A percentile compares a stretch with the other conserved stretches of the same genome.
Evolutionary conservation across 495 filamentous ascomycete genomes (phyloP).

Genomic region (Xylaria cubensis): DNA sequence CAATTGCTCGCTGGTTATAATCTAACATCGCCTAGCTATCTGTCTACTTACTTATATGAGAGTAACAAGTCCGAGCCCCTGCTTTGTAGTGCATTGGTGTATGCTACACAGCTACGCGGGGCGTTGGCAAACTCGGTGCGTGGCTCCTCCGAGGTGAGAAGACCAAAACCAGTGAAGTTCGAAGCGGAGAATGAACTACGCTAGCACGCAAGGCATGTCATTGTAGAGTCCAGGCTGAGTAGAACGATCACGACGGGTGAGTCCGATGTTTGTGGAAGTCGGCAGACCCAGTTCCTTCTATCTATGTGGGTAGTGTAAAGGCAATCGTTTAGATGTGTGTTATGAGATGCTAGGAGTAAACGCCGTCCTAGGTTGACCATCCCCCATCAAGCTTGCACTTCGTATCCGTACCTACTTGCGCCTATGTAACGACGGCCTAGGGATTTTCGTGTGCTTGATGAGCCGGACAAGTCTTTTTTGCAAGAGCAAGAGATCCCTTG

Average conservation of each 20-base stretch:
- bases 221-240: background rate
- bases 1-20: background rate
- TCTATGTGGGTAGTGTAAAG: background rate
- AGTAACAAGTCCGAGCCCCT: background rate
- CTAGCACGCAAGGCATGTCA: background rate
- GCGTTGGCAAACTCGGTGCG: background rate
- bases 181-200: background rate
- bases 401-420: slow-evolving; percentile 15
- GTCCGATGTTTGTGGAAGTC: background rate
- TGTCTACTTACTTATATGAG: too few species aligned
- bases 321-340: background rate
- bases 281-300: background rate
- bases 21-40: background rate
- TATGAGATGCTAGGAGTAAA: background rate
- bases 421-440: slow-evolving; percentile 1
- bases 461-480: background rate
- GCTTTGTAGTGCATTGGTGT: background rate
- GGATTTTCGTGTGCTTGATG: background rate
- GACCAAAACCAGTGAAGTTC: background rate
- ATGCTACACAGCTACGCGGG: background rate
- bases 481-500: slow-evolving; percentile 4
- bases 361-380: background rate
- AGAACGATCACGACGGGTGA: background rate
- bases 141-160: slow-evolving; percentile 11
- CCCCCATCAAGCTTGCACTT: slow-evolving; percentile 5